Percentiles rank a stretch among this genome's conserved stretches.
phyloP scores from a whole-genome alignment of 2,329 filamentous ascomycete species.

The Cercospora canescens region DNA sequence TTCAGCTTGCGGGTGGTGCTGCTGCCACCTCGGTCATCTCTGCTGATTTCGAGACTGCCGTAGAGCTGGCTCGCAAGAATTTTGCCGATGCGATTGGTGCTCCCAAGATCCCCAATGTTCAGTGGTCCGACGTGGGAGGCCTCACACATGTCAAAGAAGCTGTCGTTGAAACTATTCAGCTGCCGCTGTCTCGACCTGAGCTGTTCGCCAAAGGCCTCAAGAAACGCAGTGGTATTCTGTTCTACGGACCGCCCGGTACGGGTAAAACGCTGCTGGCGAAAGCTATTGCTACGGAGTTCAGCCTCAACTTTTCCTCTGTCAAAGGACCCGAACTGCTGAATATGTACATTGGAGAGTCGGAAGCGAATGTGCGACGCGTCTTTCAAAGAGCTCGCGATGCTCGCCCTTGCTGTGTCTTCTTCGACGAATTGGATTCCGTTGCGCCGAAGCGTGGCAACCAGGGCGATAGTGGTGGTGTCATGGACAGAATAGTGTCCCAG shows the following conservation, averaged over 20 bases:
- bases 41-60: conserved; percentile 84
- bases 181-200: conserved; percentile 87
- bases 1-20: conserved; percentile 84
- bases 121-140: conserved; percentile 94
- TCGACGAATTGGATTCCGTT: conserved; percentile 89
- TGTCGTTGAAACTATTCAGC: conserved; percentile 93
- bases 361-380: conserved; percentile 85
- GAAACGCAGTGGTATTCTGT: conserved; percentile 90
- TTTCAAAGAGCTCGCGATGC: conserved; percentile 87
- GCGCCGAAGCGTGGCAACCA: conserved; percentile 96
- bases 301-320: conserved; percentile 90
- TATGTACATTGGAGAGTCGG: conserved; percentile 95
- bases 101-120: conserved; percentile 95
- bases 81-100: conserved; percentile 97
- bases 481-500: conserved; percentile 97
- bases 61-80: conserved; percentile 94
- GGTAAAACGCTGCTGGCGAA: conserved; percentile 92
- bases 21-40: conserved; percentile 76
- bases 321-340: conserved; percentile 90
- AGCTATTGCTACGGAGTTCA: conserved; percentile 91
- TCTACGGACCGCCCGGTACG: conserved; percentile 88
- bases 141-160: conserved; percentile 93
- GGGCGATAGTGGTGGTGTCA: conserved; percentile 94
- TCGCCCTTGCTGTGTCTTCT: conserved; percentile 86
- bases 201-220: conserved; percentile 97